Percentiles rank a stretch among this genome's conserved stretches.
Conservation (phyloP, 1,139 yeast species). For the Kluyveromyces sp. region DNA sequence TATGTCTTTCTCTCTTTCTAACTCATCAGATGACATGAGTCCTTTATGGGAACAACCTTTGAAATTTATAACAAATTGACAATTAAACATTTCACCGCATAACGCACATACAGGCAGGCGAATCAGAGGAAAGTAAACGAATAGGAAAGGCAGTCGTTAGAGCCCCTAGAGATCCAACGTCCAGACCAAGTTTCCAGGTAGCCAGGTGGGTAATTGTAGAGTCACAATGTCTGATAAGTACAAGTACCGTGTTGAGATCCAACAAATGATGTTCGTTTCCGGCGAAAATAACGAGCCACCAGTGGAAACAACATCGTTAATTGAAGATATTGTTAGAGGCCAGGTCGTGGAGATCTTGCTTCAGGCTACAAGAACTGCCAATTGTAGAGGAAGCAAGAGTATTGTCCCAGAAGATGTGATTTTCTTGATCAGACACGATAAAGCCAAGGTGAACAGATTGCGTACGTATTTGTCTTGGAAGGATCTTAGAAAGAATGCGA, state of each 20-base stretch:
- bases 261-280: constrained; percentile 97
- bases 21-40: too few species aligned
- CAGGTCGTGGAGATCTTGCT: constrained; percentile 86
- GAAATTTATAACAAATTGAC: too few species aligned
- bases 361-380: constrained; percentile 75
- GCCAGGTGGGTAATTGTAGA: not conserved
- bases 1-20: not conserved
- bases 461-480: constrained; percentile 94
- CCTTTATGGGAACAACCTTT: too few species aligned
- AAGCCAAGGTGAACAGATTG: constrained; percentile 85
- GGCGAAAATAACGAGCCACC: constrained; percentile 97
- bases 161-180: too few species aligned
- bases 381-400: constrained; percentile 71
- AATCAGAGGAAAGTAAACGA: not conserved
- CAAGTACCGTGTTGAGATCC: constrained; percentile 77
- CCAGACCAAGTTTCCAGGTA: too few species aligned
- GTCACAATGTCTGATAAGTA: constrained; percentile 40
- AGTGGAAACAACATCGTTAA: constrained; percentile 76
- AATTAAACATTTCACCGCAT: too few species aligned
- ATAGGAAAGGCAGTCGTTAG: not conserved
- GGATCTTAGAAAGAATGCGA: constrained; percentile 93
- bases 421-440: constrained; percentile 85
- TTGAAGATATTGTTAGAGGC: constrained; percentile 91
- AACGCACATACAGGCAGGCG: too few species aligned
- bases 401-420: constrained; percentile 91